These are phyloP conservation scores for Gaultheria prostrata DNA, from an alignment of 148 eudicot species.

Conservation along the genomic window DNA sequence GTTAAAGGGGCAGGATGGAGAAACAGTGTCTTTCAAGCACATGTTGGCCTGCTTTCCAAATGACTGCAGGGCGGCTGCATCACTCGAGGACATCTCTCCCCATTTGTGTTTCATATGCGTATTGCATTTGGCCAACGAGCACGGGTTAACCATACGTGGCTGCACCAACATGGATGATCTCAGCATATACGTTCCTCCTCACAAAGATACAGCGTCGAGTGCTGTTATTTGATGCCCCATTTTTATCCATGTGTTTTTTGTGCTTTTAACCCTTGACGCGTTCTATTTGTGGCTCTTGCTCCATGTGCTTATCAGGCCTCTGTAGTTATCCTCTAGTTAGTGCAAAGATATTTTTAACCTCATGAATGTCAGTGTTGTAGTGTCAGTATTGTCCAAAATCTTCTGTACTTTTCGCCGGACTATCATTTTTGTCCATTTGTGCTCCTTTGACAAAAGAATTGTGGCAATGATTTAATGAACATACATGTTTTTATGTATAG, in stretches of 20 bases:
- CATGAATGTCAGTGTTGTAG: not conserved
- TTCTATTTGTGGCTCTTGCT: not conserved
- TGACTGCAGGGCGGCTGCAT: conserved; percentile 40
- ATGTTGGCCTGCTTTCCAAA: conserved; percentile 43
- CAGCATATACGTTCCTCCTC: conserved; percentile 32
- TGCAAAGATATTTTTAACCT: not conserved
- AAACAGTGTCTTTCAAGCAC: conserved; percentile 47
- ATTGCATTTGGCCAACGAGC: conserved; percentile 56
- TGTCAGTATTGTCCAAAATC: not conserved
- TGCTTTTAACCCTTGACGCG: not conserved
- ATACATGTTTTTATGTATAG: not conserved
- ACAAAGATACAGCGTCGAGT: not conserved
- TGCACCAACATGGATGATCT: conserved; percentile 44
- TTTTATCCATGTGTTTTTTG: not conserved
- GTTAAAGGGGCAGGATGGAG: conserved; percentile 32
- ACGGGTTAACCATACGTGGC: conserved; percentile 41
- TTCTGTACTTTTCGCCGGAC: not conserved
- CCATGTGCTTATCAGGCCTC: not conserved
- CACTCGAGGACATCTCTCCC: conserved; percentile 42
- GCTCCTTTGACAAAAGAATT: not conserved
- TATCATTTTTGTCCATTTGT: not conserved
- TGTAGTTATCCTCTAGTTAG: not conserved
- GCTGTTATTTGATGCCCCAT: not conserved
- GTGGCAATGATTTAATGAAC: not conserved
- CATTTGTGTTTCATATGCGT: conserved; percentile 60